A percentile compares a stretch with the other conserved stretches of the same genome.
Evolutionary conservation across 768 basidiomycete genomes (phyloP).

Genomic region (Tylopilus vinaceipallidus): DNA sequence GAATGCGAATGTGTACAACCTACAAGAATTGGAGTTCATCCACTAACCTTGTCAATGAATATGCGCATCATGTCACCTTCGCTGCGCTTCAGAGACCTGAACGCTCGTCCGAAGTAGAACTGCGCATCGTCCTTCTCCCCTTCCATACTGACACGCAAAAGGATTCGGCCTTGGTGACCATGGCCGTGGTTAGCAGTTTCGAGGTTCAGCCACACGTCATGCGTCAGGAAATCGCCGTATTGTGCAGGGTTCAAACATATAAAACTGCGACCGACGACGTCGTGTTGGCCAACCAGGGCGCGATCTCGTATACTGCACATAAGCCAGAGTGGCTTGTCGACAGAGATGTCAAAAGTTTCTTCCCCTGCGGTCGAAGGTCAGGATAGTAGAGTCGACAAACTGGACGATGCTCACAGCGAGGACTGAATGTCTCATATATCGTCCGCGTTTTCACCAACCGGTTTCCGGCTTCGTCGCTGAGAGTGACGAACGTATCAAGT

Average conservation of each 20-base stretch:
- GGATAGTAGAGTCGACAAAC: constrained; percentile 1
- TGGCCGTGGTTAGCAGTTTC: constrained; percentile 50
- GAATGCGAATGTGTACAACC: not conserved
- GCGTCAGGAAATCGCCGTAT: constrained; percentile 85
- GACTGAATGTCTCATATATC: constrained; percentile 85
- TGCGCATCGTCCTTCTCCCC: constrained; percentile 98
- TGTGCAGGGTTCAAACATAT: constrained; percentile 87
- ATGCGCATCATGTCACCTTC: constrained; percentile 95
- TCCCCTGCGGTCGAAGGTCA: constrained; percentile 64
- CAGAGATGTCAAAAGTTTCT: constrained; percentile 93
- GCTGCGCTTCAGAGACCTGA: constrained; percentile 88
- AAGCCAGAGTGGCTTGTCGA: constrained; percentile 92
- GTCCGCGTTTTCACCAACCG: constrained; percentile 93
- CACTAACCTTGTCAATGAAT: constrained; percentile 89
- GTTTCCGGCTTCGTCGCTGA: constrained; percentile 89
- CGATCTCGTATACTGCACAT: constrained; percentile 95
- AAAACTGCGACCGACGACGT: constrained; percentile 88
- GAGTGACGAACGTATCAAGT: constrained; percentile 89
- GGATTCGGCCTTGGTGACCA: constrained; percentile 63
- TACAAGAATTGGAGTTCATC: not conserved
- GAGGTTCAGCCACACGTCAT: constrained; percentile 90
- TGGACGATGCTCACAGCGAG: constrained; percentile 70
- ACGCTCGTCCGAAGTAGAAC: constrained; percentile 96
- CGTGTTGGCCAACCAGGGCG: constrained; percentile 88
- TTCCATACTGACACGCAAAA: constrained; percentile 94